These are phyloP conservation scores for Dipteronia sinensis DNA, from an alignment of 345 rosid genomes.

Conservation along the genomic window DNA sequence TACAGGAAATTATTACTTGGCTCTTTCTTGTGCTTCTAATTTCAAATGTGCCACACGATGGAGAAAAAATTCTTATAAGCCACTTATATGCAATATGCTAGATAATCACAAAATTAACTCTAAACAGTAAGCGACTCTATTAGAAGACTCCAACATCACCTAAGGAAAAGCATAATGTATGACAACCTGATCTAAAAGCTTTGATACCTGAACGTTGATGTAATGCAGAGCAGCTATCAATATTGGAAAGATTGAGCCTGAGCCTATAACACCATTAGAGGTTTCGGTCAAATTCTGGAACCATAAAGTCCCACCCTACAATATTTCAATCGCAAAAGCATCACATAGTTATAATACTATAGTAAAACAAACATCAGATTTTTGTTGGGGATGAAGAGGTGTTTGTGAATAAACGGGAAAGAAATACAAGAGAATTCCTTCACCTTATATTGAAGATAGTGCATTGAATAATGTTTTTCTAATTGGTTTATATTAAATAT, in stretches of 20 bases:
- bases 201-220: conserved; percentile 70
- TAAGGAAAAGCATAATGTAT: background rate
- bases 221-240: conserved; percentile 79
- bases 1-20: background rate
- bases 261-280: conserved; percentile 65
- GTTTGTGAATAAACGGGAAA: background rate
- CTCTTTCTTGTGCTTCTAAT: background rate
- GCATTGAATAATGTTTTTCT: background rate
- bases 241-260: conserved; percentile 71
- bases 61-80: background rate
- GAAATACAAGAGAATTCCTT: background rate
- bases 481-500: background rate
- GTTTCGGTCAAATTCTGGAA: conserved; percentile 85
- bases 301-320: conserved; percentile 97
- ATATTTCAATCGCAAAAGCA: conserved; percentile 15
- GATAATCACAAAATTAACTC: background rate
- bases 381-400: background rate
- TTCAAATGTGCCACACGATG: background rate
- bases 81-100: background rate
- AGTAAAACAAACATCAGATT: background rate
- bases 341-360: background rate
- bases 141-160: background rate
- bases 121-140: background rate
- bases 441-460: background rate
- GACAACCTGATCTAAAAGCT: conserved; percentile 2